These are phyloP conservation scores for Theileria parva DNA, from an alignment of 169 alveolate genomes.

Conservation along the genomic window DNA sequence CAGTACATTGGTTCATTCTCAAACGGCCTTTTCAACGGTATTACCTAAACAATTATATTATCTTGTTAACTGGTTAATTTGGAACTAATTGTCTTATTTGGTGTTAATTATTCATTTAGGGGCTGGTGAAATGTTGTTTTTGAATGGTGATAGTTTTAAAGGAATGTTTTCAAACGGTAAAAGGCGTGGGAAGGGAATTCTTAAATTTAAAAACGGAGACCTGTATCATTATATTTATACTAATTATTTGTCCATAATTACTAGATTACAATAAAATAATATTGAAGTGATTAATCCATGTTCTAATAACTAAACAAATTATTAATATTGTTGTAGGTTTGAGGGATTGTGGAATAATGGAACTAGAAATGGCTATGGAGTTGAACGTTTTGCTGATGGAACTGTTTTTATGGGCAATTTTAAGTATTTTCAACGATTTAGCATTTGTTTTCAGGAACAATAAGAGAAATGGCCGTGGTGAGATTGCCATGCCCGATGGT, in stretches of 20 bases:
- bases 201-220: constrained; percentile 49
- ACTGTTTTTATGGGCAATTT: constrained; percentile 72
- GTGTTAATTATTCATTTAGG: constrained; percentile 80
- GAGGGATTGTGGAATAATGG: constrained; percentile 77
- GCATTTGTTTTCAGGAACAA: constrained; percentile 12
- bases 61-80: constrained; percentile 57
- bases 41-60: too few species aligned
- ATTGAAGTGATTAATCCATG: background rate
- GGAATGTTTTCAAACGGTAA: constrained; percentile 91
- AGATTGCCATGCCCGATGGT: constrained; percentile 43
- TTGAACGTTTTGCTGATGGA: constrained; percentile 76
- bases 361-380: constrained; percentile 77
- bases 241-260: background rate
- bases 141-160: constrained; percentile 91
- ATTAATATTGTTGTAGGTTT: constrained; percentile 26
- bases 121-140: constrained; percentile 88
- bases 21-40: constrained; percentile 33
- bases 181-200: constrained; percentile 93
- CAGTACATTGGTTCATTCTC: constrained; percentile 49
- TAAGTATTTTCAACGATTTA: constrained; percentile 9
- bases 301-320: background rate
- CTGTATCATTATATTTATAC: constrained; percentile 8
- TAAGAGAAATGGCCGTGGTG: constrained; percentile 60
- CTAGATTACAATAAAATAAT: background rate
- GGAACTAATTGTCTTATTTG: constrained; percentile 91